Evolutionary conservation across 2,329 filamentous ascomycete genomes (phyloP), one percentile per base, ranked within the genome.

Genomic region (Nemania abortiva): DNA sequence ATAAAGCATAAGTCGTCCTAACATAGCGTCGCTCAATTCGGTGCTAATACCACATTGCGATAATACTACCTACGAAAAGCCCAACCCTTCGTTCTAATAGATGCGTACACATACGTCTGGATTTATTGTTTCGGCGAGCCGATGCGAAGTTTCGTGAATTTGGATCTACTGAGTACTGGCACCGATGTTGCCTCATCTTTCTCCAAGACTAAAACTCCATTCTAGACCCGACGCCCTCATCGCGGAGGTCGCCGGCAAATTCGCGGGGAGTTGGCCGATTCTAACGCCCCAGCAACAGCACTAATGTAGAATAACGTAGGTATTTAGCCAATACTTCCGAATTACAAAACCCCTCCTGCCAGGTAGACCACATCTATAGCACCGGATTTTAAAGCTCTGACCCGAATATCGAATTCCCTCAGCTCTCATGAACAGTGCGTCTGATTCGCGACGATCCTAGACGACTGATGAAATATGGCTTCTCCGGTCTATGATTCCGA

Each of bases 401-500:
- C 6, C 3, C 13, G 11, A 42, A 42, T 15, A 34, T 9, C 37
- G 20, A 31, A n/a, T 37, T 27, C 1, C 6, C 13, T 37, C 9
- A 34, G 5, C 31, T 34, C 9, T 47, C 6, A 47, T 47, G 45
- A 27, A 6, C 18, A 6, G 37, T 18, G 9, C n/a, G 42, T 5
- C 29, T 6, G 3, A 45, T n/a, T 10, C 13, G 34, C n/a, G 20
- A 9, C 3, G 11, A 50, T 13, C 4, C 3, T 1, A 20, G 15
- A 3, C 6, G 1, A 2, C 4, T 50, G 11, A 10, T 15, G 27
- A 37, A 66, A 13, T 11, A 73, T 72, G 73, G 10, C 69, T n/a
- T 59, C 69, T 47, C 27, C 53, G 29, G 11, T 68, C 9, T 70
- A 78, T 27, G 59, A 71, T 20, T 61, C 77, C 37, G 70, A 78